Evolutionary conservation across 306 rosid genomes (phyloP), one percentile per base, ranked within the genome.

Genomic region (Vicia faba): DNA sequence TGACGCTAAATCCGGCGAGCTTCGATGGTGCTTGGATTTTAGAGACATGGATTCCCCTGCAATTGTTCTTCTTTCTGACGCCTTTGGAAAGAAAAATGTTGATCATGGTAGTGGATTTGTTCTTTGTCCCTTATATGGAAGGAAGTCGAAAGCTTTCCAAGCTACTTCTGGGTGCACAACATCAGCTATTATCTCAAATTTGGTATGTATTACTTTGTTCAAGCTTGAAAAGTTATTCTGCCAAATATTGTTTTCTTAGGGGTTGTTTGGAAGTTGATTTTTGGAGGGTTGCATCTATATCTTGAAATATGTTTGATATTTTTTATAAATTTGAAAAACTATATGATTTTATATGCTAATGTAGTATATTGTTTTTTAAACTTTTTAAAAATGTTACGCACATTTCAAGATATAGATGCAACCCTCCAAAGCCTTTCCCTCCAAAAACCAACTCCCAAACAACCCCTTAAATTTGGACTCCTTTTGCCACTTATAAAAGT

Each of bases 1-100:
- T 26, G 96, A 95, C 61, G 20, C 80, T 63, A 86, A 75, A 79
- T 75, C 95, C 28, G 99, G 96, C 74, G 99, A 95, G 58, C 97
- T 90, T 72, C 96, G 89, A 62, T 95, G 99, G 99, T 95, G 99
- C 85, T 88, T 95, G 92, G 99, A 95, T 76, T 95, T 95, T 75
- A 95, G 99, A 95, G 99, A 95, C 69, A 90, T 95, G 93, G 86
- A 74, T 76, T 82, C 95, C 49, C 97, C 96, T 57, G 95, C 97
- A 11, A 86, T 95, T 63, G 67, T 88, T 78, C 76, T 75, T 62
- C 97, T 95, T 44, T 79, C 96, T 35, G 96, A 85, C 80, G 81
- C 86, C 33, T 85, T 75, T 19, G 97, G 97, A 61, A 82, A 84
- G 80, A 88, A 83, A 84, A 89, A 62, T 64, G 64, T 82, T 40